Conservation (phyloP, 2,329 filamentous ascomycete species). For the Xenoacremonium recifei region DNA sequence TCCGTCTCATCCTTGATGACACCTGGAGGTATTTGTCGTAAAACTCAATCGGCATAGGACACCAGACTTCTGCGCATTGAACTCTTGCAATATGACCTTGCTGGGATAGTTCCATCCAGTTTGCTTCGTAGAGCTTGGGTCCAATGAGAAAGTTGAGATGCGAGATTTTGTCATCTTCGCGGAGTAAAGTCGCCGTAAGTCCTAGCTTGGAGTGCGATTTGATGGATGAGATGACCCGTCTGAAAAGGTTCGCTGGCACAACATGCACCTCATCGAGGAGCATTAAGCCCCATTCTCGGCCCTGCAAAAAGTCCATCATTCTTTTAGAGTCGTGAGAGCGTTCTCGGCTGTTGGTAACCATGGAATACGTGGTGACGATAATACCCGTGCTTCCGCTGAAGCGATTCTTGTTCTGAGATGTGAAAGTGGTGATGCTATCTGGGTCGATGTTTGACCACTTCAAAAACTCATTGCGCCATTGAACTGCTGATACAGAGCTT, state of each 20-base stretch:
- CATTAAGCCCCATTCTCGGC: slow-evolving; percentile 89
- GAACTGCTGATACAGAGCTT: slow-evolving; percentile 89
- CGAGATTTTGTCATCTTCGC: slow-evolving; percentile 92
- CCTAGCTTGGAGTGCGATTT: slow-evolving; percentile 89
- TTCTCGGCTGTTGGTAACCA: slow-evolving; percentile 82
- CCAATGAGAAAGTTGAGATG: slow-evolving; percentile 93
- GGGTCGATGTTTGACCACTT: slow-evolving; percentile 93
- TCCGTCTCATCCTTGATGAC: slow-evolving; percentile 34
- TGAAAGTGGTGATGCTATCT: slow-evolving; percentile 84
- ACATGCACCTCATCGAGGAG: slow-evolving; percentile 93
- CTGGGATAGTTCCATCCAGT: slow-evolving; percentile 93
- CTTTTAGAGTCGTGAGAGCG: slow-evolving; percentile 83
- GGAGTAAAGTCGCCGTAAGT: slow-evolving; percentile 81
- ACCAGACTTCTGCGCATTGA: slow-evolving; percentile 95
- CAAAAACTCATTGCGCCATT: slow-evolving; percentile 90
- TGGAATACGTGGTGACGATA: slow-evolving; percentile 90
- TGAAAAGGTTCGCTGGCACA: slow-evolving; percentile 86
- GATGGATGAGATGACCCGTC: slow-evolving; percentile 81
- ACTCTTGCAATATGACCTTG: slow-evolving; percentile 91
- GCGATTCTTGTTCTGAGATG: slow-evolving; percentile 76
- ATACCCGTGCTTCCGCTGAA: slow-evolving; percentile 84
- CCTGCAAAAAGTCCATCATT: slow-evolving; percentile 86
- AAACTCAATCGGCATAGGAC: slow-evolving; percentile 92
- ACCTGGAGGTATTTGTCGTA: slow-evolving; percentile 81
- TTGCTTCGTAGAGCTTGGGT: slow-evolving; percentile 90